Conservation (phyloP, 345 rosid genomes). For the Eutrema japonicum region DNA sequence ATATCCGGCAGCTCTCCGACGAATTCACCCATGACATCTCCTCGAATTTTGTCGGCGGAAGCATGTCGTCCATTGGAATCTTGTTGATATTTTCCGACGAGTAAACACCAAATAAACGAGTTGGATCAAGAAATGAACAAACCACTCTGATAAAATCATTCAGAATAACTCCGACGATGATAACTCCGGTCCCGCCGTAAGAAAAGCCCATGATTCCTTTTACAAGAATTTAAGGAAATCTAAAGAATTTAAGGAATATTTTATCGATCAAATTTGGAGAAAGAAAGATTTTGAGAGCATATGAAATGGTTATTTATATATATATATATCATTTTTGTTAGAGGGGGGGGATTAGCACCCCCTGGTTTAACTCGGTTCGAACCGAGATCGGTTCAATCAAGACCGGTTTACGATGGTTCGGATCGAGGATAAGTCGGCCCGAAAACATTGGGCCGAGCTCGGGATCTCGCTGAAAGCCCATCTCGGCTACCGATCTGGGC, state of each 20-base stretch:
- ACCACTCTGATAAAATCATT: constrained; percentile 28
- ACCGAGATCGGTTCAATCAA: no score
- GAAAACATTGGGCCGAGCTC: no score
- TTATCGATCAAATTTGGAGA: background rate
- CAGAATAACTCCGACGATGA: constrained; percentile 35
- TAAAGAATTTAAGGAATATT: background rate
- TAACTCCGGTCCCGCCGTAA: constrained; percentile 36
- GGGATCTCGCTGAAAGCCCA: no score
- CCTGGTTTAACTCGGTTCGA: no score
- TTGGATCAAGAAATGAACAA: constrained; percentile 25
- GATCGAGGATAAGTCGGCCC: no score
- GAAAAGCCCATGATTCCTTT: constrained; percentile 30
- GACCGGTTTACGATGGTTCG: no score
- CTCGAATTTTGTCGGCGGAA: constrained; percentile 59
- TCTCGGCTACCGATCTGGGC: no score
- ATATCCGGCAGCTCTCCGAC: constrained; percentile 76
- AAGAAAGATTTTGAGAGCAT: background rate
- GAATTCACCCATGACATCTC: constrained; percentile 34
- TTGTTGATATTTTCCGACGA: constrained; percentile 19
- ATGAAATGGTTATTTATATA: constrained; percentile 18
- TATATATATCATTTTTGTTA: no score
- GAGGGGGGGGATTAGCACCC: no score
- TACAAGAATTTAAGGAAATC: background rate
- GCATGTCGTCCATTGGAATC: constrained; percentile 55
- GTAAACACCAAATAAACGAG: constrained; percentile 20